phyloP scores from a whole-genome alignment of 1,284 basidiomycete species.

The Bjerkandera adusta region DNA sequence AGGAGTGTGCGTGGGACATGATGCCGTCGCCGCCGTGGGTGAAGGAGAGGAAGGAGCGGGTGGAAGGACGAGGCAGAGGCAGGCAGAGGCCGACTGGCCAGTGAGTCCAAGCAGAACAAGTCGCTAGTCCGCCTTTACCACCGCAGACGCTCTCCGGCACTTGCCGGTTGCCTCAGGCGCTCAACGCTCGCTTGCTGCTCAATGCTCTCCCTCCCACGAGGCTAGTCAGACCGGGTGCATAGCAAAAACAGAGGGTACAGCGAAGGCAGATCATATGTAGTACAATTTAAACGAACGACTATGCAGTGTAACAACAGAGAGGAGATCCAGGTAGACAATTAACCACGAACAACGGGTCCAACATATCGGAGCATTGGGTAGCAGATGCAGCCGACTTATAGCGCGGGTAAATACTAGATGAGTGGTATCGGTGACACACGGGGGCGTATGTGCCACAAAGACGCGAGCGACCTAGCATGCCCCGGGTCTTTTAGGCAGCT shows the following conservation, averaged over 20 bases:
- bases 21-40: slow-evolving; percentile 38
- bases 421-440: slow-evolving; percentile 7
- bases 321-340: slow-evolving; percentile 5
- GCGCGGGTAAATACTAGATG: neutral
- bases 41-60: slow-evolving; percentile 41
- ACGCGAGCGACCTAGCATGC: slow-evolving; percentile 3
- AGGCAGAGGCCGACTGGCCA: slow-evolving; percentile 20
- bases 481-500: slow-evolving; percentile 9
- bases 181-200: neutral
- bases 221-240: neutral
- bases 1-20: slow-evolving; percentile 57
- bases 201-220: neutral
- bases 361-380: neutral
- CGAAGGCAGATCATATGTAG: neutral
- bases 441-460: slow-evolving; percentile 1
- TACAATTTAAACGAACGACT: slow-evolving; percentile 1
- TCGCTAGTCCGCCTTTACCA: neutral
- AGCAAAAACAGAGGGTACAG: slow-evolving; percentile 3
- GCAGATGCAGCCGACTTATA: neutral
- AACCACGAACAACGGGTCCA: slow-evolving; percentile 1
- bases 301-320: slow-evolving; percentile 1
- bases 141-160: slow-evolving; percentile 5
- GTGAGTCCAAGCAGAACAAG: slow-evolving; percentile 9
- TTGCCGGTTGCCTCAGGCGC: slow-evolving; percentile 14
- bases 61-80: slow-evolving; percentile 28